A percentile compares a stretch with the other conserved stretches of the same genome.
phyloP scores from a whole-genome alignment of 2,329 filamentous ascomycete genomes.

The Colletotrichum magnum region DNA sequence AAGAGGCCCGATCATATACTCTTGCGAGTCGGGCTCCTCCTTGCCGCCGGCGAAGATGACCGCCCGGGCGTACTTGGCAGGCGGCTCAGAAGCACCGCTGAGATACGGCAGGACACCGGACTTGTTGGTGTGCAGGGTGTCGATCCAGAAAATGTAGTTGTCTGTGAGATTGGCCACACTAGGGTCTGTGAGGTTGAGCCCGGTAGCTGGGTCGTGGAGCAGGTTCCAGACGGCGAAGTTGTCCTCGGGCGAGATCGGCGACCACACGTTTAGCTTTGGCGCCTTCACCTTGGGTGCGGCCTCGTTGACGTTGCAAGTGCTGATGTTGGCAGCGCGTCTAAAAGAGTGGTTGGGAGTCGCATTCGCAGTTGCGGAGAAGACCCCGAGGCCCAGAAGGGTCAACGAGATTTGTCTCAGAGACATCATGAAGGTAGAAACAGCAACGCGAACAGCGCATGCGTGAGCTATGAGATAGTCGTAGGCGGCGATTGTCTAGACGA shows the following conservation, averaged over 20 bases:
- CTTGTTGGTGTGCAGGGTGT: slow-evolving; percentile 65
- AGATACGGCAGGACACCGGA: slow-evolving; percentile 60
- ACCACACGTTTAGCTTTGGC: slow-evolving; percentile 58
- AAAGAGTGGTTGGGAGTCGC: background rate
- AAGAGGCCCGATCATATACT: slow-evolving; percentile 65
- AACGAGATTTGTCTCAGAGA: background rate
- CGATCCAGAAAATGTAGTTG: slow-evolving; percentile 63
- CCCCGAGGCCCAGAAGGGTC: background rate
- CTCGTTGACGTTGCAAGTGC: slow-evolving; percentile 34
- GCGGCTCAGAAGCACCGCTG: slow-evolving; percentile 50
- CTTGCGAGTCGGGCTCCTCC: slow-evolving; percentile 58
- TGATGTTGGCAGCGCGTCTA: slow-evolving; percentile 18
- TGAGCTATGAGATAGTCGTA: too few relatives aligned
- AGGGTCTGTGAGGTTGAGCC: slow-evolving; percentile 61
- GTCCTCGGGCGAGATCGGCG: slow-evolving; percentile 57
- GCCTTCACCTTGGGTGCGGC: slow-evolving; percentile 46
- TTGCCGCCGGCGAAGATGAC: slow-evolving; percentile 62
- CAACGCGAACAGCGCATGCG: too few relatives aligned
- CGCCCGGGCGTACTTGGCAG: slow-evolving; percentile 60
- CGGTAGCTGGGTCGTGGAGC: slow-evolving; percentile 55
- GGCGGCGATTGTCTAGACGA: too few relatives aligned
- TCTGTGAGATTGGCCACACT: slow-evolving; percentile 55
- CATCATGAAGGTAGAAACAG: background rate
- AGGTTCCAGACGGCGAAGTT: slow-evolving; percentile 59
- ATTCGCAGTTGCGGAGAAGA: background rate